These are phyloP conservation scores for Tricholoma flavovirens DNA, from an alignment of 768 basidiomycete genomes.

Conservation along the genomic window DNA sequence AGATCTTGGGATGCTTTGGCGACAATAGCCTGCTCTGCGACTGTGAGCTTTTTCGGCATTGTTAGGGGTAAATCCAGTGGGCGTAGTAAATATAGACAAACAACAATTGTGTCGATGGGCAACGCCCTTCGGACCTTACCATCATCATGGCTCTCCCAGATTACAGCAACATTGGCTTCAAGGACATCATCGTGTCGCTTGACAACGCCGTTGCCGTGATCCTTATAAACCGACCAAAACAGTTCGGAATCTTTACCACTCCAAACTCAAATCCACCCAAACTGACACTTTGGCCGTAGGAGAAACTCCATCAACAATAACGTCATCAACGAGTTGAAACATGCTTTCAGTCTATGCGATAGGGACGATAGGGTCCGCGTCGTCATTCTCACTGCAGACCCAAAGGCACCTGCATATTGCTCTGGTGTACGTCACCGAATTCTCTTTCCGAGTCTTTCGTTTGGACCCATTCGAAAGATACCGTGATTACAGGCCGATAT, in stretches of 20 bases:
- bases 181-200: conserved; percentile 36
- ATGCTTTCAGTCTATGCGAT: conserved; percentile 42
- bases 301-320: conserved; percentile 37
- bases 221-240: conserved; percentile 40
- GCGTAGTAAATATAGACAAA: not conserved
- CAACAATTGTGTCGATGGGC: too few species aligned
- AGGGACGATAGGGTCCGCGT: conserved; percentile 48
- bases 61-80: not conserved
- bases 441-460: not conserved
- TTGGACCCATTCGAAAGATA: not conserved
- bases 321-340: conserved; percentile 33
- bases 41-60: not conserved
- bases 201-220: conserved; percentile 41
- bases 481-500: conserved; percentile 39
- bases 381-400: conserved; percentile 47
- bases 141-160: conserved; percentile 16
- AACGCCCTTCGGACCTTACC: too few species aligned
- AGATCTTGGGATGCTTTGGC: not conserved
- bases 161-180: conserved; percentile 33
- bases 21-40: conserved; percentile 1
- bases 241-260: conserved; percentile 28
- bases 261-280: not conserved
- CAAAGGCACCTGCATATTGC: conserved; percentile 46
- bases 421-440: conserved; percentile 40
- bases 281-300: conserved; percentile 19